phyloP scores from a whole-genome alignment of 495 filamentous ascomycete genomes.

The Pseudoneurospora amorphoporcata region DNA sequence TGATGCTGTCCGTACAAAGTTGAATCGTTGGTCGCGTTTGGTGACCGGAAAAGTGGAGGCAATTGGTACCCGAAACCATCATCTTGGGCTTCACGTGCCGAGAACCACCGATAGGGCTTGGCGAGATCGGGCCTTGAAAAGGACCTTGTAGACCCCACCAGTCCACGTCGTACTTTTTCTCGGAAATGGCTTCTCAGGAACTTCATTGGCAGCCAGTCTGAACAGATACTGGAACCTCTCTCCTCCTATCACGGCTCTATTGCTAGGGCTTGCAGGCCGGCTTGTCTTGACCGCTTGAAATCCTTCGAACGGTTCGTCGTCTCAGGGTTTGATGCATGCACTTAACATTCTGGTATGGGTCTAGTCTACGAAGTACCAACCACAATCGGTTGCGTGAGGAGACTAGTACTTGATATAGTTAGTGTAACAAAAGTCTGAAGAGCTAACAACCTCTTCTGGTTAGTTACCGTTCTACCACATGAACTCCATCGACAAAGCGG shows the following conservation, averaged over 20 bases:
- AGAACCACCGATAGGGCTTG: neutral
- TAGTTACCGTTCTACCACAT: neutral
- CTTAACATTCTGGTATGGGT: neutral
- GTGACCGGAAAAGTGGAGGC: neutral
- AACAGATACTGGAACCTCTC: neutral
- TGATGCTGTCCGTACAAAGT: neutral
- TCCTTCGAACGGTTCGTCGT: neutral
- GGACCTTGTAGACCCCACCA: neutral
- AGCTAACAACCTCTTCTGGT: neutral
- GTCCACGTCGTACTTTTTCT: neutral
- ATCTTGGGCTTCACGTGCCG: slow-evolving; percentile 3
- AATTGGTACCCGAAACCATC: slow-evolving; percentile 2
- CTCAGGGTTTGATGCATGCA: neutral
- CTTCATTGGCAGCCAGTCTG: neutral
- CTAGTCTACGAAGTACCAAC: neutral
- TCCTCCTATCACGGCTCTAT: neutral
- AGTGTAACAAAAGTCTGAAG: neutral
- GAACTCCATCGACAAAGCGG: neutral
- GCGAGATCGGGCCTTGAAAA: neutral
- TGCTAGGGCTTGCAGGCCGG: neutral
- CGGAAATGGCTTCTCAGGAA: neutral
- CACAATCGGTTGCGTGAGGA: neutral
- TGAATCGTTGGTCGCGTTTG: neutral
- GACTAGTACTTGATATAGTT: neutral
- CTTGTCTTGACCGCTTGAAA: neutral